A percentile compares a stretch with the other conserved stretches of the same genome.
Evolutionary conservation across 2,329 filamentous ascomycete species (phyloP).

Genomic region (Arthroderma sp.): DNA sequence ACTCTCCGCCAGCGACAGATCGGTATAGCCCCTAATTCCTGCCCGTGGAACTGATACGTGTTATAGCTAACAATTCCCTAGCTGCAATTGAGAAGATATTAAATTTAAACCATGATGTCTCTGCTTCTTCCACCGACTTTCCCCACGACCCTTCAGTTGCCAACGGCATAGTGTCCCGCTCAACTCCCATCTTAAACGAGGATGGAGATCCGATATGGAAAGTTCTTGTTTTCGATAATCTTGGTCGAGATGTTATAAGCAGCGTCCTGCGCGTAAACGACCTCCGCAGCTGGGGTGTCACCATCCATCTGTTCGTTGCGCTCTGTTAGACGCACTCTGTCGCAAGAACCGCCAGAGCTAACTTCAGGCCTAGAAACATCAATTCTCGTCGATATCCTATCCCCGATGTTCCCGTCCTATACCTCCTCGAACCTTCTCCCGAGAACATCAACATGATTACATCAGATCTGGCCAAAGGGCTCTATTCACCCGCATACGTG

Average conservation of each 20-base stretch:
- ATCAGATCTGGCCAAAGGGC: conserved; percentile 66
- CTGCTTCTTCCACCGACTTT: conserved; percentile 35
- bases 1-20: conserved; percentile 60
- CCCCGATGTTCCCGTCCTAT: conserved; percentile 90
- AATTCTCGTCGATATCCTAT: conserved; percentile 73
- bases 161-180: conserved; percentile 52
- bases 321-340: too few species aligned
- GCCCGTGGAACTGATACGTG: background rate
- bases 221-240: conserved; percentile 85
- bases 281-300: conserved; percentile 84
- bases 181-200: conserved; percentile 68
- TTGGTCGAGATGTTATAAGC: conserved; percentile 89
- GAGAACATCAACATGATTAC: conserved; percentile 74
- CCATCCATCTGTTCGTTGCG: conserved; percentile 67
- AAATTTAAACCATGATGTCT: conserved; percentile 69
- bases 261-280: conserved; percentile 91
- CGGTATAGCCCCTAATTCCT: conserved; percentile 34
- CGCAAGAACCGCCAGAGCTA: background rate
- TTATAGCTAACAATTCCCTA: conserved; percentile 24
- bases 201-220: conserved; percentile 96
- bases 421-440: conserved; percentile 79
- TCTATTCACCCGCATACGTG: conserved; percentile 89
- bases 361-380: conserved; percentile 51
- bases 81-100: conserved; percentile 90
- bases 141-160: conserved; percentile 45